Conservation (phyloP, 2,329 filamentous ascomycete species). For the Botryosphaeria dothidea region DNA sequence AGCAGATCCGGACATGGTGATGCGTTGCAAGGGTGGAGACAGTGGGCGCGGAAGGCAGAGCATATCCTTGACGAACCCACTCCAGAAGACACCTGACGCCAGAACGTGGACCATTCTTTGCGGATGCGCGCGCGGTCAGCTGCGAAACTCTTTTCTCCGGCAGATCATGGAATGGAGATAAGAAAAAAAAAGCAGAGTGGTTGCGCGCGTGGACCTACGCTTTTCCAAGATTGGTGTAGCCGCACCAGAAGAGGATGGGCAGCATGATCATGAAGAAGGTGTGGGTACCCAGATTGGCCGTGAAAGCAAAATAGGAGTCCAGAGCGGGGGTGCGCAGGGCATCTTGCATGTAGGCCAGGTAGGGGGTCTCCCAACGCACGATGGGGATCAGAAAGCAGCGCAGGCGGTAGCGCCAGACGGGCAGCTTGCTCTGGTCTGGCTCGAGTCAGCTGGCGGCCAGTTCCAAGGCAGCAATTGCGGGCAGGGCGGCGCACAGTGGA, state of each 20-base stretch:
- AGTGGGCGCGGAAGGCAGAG: slow-evolving; percentile 88
- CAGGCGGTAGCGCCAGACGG: slow-evolving; percentile 82
- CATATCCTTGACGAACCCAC: slow-evolving; percentile 92
- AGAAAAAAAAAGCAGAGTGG: background rate
- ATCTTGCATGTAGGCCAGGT: slow-evolving; percentile 83
- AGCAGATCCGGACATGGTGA: slow-evolving; percentile 95
- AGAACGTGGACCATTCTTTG: slow-evolving; percentile 57
- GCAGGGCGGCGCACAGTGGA: slow-evolving; percentile 52
- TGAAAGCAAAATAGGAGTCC: slow-evolving; percentile 95
- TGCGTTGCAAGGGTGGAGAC: slow-evolving; percentile 87
- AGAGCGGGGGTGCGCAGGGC: slow-evolving; percentile 77
- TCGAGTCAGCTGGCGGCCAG: background rate
- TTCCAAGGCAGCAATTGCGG: background rate
- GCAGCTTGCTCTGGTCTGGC: slow-evolving; percentile 78
- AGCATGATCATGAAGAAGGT: slow-evolving; percentile 98
- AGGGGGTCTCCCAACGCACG: slow-evolving; percentile 92
- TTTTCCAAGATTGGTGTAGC: slow-evolving; percentile 79
- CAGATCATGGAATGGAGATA: background rate
- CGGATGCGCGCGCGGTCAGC: background rate
- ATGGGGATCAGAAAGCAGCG: slow-evolving; percentile 82
- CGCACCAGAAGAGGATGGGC: slow-evolving; percentile 96
- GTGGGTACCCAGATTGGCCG: slow-evolving; percentile 93
- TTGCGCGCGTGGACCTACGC: slow-evolving; percentile 62
- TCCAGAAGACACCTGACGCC: slow-evolving; percentile 66
- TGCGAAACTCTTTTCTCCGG: background rate